phyloP scores from a whole-genome alignment of 768 basidiomycete species.

The Porphyrellus cyaneotinctus region DNA sequence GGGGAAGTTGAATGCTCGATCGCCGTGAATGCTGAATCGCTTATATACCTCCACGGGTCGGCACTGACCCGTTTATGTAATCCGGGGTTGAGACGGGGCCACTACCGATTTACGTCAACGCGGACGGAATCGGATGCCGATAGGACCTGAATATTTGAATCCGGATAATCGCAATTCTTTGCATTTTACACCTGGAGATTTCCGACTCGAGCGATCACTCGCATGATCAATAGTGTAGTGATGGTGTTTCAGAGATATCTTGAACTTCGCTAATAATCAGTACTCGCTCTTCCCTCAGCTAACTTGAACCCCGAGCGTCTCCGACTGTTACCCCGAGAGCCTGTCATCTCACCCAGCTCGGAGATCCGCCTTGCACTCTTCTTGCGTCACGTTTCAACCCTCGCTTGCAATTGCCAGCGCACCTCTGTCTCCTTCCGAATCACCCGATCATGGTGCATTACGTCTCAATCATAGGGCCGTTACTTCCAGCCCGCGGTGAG shows the following conservation, averaged over 20 bases:
- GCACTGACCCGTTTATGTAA: conserved; percentile 18
- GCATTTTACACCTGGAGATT: too few relatives aligned
- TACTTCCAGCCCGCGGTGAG: neutral
- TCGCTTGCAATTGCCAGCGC: neutral
- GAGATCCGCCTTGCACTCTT: neutral
- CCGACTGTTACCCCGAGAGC: neutral
- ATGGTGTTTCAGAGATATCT: neutral
- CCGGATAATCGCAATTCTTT: too few relatives aligned
- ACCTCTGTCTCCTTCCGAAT: neutral
- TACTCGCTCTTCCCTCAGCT: neutral
- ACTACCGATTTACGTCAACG: conserved; percentile 1
- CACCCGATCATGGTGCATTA: neutral
- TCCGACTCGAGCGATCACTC: neutral
- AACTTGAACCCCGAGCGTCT: neutral
- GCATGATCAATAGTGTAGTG: neutral
- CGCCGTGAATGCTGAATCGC: neutral
- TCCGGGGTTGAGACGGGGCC: conserved; percentile 18
- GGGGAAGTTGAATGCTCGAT: neutral
- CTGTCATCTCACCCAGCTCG: too few relatives aligned
- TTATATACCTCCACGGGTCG: conserved; percentile 10
- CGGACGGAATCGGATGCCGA: conserved; percentile 16
- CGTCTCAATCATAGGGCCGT: neutral
- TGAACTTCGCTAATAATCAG: neutral
- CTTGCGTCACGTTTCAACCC: conserved; percentile 4
- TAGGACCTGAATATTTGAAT: too few relatives aligned